Evolutionary conservation across 371 early-diverging fungal species (phyloP).

Genomic region (Apophysomyces ossiformis): DNA sequence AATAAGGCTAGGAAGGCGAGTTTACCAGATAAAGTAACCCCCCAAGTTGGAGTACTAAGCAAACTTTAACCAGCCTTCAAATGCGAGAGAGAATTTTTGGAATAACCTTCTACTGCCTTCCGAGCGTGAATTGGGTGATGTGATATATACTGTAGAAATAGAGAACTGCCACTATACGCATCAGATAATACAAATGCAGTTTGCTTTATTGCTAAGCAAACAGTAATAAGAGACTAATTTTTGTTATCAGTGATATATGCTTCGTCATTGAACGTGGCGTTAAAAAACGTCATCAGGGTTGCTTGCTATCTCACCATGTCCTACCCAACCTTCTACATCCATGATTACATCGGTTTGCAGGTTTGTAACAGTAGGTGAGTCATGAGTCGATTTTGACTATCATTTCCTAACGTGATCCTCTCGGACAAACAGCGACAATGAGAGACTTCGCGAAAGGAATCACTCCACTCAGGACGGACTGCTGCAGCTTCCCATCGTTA

Average conservation of each 20-base stretch:
- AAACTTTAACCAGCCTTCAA: background rate
- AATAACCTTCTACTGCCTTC: background rate
- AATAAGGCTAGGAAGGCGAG: background rate
- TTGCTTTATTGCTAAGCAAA: background rate
- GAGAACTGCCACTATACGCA: background rate
- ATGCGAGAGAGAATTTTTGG: background rate
- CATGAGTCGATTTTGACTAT: background rate
- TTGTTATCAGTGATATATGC: background rate
- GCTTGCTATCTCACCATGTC: background rate
- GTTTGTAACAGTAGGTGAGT: background rate
- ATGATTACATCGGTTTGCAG: background rate
- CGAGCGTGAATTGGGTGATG: background rate
- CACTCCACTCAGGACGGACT: background rate
- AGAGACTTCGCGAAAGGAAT: background rate
- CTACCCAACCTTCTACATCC: background rate
- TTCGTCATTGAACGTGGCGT: background rate
- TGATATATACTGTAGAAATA: background rate
- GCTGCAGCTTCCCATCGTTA: too few species aligned
- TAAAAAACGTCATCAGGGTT: constrained; percentile 1
- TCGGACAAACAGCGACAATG: background rate
- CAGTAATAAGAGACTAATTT: background rate
- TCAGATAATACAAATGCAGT: background rate
- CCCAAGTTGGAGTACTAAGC: background rate
- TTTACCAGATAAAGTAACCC: background rate
- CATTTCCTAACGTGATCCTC: background rate